phyloP scores from a whole-genome alignment of 495 filamentous ascomycete genomes.

The Neurospora tetrasperma region DNA sequence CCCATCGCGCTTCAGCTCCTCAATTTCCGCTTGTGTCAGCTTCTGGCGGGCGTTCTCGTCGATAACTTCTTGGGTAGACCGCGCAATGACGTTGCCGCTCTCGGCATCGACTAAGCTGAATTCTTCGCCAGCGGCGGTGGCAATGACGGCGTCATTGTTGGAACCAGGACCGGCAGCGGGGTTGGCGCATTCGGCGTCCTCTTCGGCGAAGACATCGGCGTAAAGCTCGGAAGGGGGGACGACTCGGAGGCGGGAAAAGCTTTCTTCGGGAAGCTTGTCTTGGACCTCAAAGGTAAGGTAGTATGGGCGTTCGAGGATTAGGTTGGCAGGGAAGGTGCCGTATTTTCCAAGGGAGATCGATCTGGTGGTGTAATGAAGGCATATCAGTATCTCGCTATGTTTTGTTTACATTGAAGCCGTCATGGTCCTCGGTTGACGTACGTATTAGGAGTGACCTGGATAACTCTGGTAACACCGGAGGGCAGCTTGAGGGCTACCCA shows the following conservation, averaged over 20 bases:
- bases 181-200: constrained; percentile 26
- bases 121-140: constrained; percentile 23
- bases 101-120: constrained; percentile 36
- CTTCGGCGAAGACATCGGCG: constrained; percentile 60
- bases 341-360: constrained; percentile 81
- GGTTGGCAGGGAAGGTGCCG: constrained; percentile 75
- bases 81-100: constrained; percentile 51
- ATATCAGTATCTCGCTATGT: constrained; percentile 2
- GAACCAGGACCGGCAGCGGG: constrained; percentile 19
- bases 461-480: constrained; percentile 52
- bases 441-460: constrained; percentile 65
- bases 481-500: constrained; percentile 59
- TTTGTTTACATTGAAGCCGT: not conserved
- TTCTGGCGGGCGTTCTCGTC: constrained; percentile 76
- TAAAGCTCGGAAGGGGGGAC: constrained; percentile 77
- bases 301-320: constrained; percentile 78
- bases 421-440: constrained; percentile 35
- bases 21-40: constrained; percentile 78
- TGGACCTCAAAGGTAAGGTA: constrained; percentile 83
- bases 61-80: constrained; percentile 66
- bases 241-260: constrained; percentile 54
- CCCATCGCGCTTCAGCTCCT: constrained; percentile 73
- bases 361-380: constrained; percentile 31
- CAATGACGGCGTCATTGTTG: constrained; percentile 21
- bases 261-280: constrained; percentile 49